phyloP scores from a whole-genome alignment of 257 asterid species.

The Schizonepeta tenuifolia region DNA sequence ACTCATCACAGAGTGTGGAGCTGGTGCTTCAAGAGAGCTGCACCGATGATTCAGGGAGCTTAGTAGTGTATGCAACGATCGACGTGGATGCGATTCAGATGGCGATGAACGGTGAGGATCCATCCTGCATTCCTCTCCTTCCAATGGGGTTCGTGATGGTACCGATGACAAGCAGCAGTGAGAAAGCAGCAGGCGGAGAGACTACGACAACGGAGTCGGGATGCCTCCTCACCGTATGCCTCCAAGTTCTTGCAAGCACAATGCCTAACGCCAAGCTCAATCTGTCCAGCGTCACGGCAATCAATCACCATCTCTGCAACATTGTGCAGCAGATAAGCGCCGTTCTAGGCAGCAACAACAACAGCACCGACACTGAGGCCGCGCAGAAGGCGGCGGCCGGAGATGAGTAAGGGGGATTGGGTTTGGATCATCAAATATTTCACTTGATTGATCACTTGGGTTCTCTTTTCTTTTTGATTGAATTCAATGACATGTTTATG shows the following conservation, averaged over 20 bases:
- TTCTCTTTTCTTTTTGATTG: no score
- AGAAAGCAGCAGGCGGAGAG: not conserved
- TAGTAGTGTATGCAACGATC: constrained; percentile 79
- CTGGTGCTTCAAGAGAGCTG: constrained; percentile 94
- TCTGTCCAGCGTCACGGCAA: constrained; percentile 77
- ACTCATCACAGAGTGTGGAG: constrained; percentile 89
- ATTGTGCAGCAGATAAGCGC: constrained; percentile 71
- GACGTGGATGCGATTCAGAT: constrained; percentile 85
- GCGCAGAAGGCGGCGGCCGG: not conserved
- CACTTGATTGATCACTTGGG: no score
- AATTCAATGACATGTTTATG: not conserved
- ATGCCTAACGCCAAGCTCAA: constrained; percentile 75
- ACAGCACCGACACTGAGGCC: not conserved
- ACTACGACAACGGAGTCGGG: constrained; percentile 48
- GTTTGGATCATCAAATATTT: no score
- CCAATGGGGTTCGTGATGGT: constrained; percentile 78
- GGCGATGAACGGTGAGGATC: constrained; percentile 94
- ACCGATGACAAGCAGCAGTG: constrained; percentile 43
- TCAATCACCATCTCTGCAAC: constrained; percentile 75
- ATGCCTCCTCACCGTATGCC: constrained; percentile 79
- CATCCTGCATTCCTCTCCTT: constrained; percentile 78
- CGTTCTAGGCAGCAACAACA: constrained; percentile 37
- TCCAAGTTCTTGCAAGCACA: constrained; percentile 84
- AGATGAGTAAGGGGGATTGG: not conserved
- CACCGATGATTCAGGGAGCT: constrained; percentile 82